phyloP scores from a whole-genome alignment of 768 basidiomycete genomes.

The Porphyrellus cyaneotinctus region DNA sequence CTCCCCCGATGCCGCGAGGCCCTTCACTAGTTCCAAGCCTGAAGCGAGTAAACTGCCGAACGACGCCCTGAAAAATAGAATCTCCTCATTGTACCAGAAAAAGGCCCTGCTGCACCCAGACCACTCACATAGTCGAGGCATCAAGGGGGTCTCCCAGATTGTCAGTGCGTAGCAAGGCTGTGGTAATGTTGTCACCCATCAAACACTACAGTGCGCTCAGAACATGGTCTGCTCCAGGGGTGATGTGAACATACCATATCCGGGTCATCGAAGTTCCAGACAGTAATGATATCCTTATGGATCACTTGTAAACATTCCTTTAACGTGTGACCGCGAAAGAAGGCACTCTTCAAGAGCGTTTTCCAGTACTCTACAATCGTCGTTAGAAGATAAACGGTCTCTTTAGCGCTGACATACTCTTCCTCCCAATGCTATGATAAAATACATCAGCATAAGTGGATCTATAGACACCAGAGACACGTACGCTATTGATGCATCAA shows the following conservation, averaged over 20 bases:
- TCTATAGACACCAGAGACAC: neutral
- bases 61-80: neutral
- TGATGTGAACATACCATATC: neutral
- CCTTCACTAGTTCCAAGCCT: neutral
- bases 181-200: constrained; percentile 2
- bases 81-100: too few relatives aligned
- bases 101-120: too few relatives aligned
- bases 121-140: too few relatives aligned
- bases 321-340: constrained; percentile 8
- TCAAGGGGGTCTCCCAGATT: too few relatives aligned
- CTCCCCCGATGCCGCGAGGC: neutral
- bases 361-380: constrained; percentile 9
- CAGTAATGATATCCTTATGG: constrained; percentile 1
- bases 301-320: constrained; percentile 11
- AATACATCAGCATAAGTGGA: neutral
- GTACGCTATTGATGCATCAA: constrained; percentile 13
- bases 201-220: constrained; percentile 3
- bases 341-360: constrained; percentile 3
- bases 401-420: constrained; percentile 1
- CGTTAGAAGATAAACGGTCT: neutral
- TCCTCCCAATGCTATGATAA: constrained; percentile 5
- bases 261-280: constrained; percentile 16
- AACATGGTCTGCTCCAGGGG: neutral
- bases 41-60: constrained; percentile 1
- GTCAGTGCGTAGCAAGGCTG: too few relatives aligned